Conservation (phyloP, 768 basidiomycete species). For the Porpolomopsis calyptriformis region DNA sequence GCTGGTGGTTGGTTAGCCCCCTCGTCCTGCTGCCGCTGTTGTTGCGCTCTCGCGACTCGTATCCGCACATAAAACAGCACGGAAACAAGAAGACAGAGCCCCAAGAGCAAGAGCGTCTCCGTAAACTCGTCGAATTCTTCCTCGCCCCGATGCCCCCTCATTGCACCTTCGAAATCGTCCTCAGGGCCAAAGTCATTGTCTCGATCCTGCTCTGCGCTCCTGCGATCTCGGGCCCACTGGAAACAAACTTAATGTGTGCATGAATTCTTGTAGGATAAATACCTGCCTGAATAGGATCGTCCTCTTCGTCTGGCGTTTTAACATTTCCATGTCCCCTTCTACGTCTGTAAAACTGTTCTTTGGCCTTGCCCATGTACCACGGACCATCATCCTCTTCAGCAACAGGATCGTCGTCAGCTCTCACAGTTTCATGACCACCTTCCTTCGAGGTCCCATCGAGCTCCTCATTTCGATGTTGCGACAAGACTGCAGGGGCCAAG, state of each 20-base stretch:
- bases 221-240: conserved; percentile 71
- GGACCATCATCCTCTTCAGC: conserved; percentile 50
- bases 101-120: conserved; percentile 72
- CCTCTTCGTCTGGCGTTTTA: conserved; percentile 36
- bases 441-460: conserved; percentile 29
- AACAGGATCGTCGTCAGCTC: conserved; percentile 24
- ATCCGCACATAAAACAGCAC: conserved; percentile 71
- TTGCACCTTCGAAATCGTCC: conserved; percentile 66
- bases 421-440: conserved; percentile 10
- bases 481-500: not conserved
- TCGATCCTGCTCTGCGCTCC: conserved; percentile 60
- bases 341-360: conserved; percentile 62
- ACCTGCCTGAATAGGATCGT: conserved; percentile 62
- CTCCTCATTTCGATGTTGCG: conserved; percentile 18
- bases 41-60: conserved; percentile 47
- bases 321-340: conserved; percentile 28
- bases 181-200: conserved; percentile 72
- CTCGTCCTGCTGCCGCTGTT: conserved; percentile 22
- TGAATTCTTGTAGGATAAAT: not conserved
- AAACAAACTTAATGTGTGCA: not conserved
- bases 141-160: conserved; percentile 51
- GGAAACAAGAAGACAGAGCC: conserved; percentile 63
- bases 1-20: conserved; percentile 9
- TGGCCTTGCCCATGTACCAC: conserved; percentile 79
- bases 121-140: conserved; percentile 59